phyloP scores from a whole-genome alignment of 1,139 yeast genomes.

The Nadsonia commutata region DNA sequence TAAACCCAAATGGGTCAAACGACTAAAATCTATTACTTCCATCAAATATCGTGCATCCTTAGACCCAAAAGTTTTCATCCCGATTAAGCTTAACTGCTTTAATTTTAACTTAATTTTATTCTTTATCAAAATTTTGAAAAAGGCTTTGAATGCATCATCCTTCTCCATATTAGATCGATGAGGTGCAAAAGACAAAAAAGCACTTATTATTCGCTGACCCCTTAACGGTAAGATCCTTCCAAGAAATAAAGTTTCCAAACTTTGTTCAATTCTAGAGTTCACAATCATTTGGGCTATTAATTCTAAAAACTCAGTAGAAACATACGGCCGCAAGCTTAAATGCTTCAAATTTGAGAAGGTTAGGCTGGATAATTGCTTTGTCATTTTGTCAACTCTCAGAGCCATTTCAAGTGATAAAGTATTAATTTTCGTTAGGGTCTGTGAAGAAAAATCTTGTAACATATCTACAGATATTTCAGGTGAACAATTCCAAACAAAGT shows the following conservation, averaged over 20 bases:
- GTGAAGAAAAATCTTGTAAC: conserved; percentile 6
- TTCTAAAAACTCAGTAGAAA: conserved; percentile 9
- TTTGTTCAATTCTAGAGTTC: conserved; percentile 7
- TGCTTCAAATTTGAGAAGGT: conserved; percentile 10
- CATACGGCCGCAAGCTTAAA: conserved; percentile 12
- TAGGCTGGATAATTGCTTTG: conserved; percentile 7
- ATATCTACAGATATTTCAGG: conserved; percentile 14
- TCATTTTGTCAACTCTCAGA: conserved; percentile 9
- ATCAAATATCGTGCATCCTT: not conserved
- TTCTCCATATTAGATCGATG: not conserved
- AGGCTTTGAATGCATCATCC: not conserved
- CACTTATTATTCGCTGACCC: not conserved
- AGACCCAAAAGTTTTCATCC: not conserved
- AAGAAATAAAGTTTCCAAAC: not conserved
- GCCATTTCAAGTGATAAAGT: conserved; percentile 12
- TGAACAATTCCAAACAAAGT: conserved; percentile 13
- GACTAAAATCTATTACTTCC: not conserved
- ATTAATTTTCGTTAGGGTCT: conserved; percentile 6
- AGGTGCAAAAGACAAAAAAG: not conserved
- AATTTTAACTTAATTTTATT: not conserved
- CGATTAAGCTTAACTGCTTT: not conserved
- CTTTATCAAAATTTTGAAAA: not conserved
- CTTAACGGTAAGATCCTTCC: not conserved
- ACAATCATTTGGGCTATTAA: conserved; percentile 11
- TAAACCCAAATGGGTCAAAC: not conserved